A percentile compares a stretch with the other conserved stretches of the same genome.
Evolutionary conservation across 2,329 filamentous ascomycete genomes (phyloP).

Genomic region (Westerdykella ornata): DNA sequence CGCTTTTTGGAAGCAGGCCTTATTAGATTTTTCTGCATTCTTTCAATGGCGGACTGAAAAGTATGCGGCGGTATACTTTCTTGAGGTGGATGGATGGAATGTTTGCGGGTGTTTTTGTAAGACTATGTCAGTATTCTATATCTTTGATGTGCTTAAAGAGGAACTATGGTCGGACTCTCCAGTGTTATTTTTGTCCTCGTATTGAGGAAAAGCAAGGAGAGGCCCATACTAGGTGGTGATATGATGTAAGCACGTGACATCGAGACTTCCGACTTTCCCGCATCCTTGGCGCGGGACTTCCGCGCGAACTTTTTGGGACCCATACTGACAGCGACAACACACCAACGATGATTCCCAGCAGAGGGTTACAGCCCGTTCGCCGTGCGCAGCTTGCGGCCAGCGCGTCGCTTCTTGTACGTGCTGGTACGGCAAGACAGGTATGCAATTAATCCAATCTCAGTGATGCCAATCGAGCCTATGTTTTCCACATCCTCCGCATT

Average conservation of each 20-base stretch:
- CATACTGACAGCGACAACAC: slow-evolving; percentile 5
- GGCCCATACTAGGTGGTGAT: too few species aligned
- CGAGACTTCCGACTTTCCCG: background rate
- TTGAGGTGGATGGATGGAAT: too few species aligned
- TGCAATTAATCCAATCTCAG: slow-evolving; percentile 9
- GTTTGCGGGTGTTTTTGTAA: too few species aligned
- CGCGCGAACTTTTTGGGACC: slow-evolving; percentile 12
- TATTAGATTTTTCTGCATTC: too few species aligned
- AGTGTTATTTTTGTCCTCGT: too few species aligned
- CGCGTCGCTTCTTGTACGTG: slow-evolving; percentile 16
- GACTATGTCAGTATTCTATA: too few species aligned
- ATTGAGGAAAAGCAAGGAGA: too few species aligned
- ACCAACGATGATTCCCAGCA: slow-evolving; percentile 44
- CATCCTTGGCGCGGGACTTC: slow-evolving; percentile 17
- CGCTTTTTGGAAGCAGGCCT: too few species aligned
- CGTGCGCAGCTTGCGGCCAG: slow-evolving; percentile 18
- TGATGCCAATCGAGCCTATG: too few species aligned
- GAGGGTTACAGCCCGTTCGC: slow-evolving; percentile 39
- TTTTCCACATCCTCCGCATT: background rate
- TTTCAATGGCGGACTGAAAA: too few species aligned
- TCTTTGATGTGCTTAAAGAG: too few species aligned
- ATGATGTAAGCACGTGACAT: background rate
- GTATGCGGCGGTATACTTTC: too few species aligned
- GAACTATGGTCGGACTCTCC: background rate
- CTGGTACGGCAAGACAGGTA: slow-evolving; percentile 30